Evolutionary conservation across 225 moss, liverwort and hornwort species (phyloP).

Genomic region (Pleurozium schreberi): DNA sequence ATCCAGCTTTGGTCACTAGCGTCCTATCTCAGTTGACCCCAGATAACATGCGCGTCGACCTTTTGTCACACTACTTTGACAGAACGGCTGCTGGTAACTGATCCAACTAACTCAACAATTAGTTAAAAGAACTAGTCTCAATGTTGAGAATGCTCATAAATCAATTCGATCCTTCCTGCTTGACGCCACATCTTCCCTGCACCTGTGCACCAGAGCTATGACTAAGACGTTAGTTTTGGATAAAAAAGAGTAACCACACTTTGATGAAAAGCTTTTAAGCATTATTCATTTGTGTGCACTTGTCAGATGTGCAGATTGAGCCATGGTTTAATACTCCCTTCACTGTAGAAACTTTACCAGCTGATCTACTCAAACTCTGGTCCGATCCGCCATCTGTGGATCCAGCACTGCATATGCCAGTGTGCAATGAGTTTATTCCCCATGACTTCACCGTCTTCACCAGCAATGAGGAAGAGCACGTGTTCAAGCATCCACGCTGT

Average conservation of each 20-base stretch:
- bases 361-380: constrained; percentile 10
- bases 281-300: background rate
- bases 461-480: background rate
- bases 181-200: background rate
- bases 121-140: background rate
- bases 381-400: constrained; percentile 27
- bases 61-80: constrained; percentile 32
- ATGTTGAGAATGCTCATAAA: background rate
- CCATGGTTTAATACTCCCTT: constrained; percentile 53
- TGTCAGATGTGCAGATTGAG: constrained; percentile 40
- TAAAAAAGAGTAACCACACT: too few relatives aligned
- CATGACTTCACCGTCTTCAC: constrained; percentile 17
- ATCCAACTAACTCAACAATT: background rate
- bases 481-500: constrained; percentile 8
- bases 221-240: too few relatives aligned
- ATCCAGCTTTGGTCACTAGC: constrained; percentile 14
- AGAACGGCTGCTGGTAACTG: constrained; percentile 24
- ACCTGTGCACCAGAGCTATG: background rate
- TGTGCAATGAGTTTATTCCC: constrained; percentile 36
- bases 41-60: constrained; percentile 37
- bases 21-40: constrained; percentile 25
- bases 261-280: too few relatives aligned
- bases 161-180: background rate
- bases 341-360: constrained; percentile 19
- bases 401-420: constrained; percentile 22